These are phyloP conservation scores for Melaleuca alternifolia DNA, from an alignment of 345 rosid genomes.

Conservation along the genomic window DNA sequence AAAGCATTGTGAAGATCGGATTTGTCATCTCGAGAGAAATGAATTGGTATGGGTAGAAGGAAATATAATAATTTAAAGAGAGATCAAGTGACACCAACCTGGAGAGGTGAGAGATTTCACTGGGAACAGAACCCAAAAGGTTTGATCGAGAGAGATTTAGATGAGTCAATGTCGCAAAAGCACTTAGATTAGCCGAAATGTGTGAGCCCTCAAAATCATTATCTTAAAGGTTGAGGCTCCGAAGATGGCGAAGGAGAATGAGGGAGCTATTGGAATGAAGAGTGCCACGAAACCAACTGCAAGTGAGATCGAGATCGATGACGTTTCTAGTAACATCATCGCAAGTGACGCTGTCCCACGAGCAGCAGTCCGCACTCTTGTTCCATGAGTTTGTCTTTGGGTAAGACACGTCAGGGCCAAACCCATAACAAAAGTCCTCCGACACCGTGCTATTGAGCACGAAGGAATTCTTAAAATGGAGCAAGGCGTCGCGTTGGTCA, in stretches of 20 bases:
- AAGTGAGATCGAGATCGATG: not conserved
- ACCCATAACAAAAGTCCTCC: not conserved
- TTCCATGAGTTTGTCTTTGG: not conserved
- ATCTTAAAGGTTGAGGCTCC: not conserved
- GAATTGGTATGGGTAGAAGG: too few species aligned
- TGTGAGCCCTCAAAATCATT: not conserved
- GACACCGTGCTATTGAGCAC: not conserved
- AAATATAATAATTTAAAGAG: not conserved
- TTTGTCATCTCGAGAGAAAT: not conserved
- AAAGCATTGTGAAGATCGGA: not conserved
- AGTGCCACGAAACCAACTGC: not conserved
- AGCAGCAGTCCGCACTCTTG: not conserved
- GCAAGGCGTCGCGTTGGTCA: not conserved
- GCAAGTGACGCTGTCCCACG: not conserved
- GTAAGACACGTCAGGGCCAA: not conserved
- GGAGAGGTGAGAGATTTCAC: not conserved
- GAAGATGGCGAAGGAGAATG: not conserved
- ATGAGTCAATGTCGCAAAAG: not conserved
- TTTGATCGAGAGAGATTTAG: not conserved
- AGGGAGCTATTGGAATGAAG: not conserved
- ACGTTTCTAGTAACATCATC: not conserved
- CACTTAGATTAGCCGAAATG: not conserved
- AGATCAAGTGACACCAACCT: not conserved
- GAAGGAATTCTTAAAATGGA: not conserved
- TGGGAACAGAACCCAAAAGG: not conserved